Percentiles rank a stretch among this genome's conserved stretches.
Evolutionary conservation across 2,329 filamentous ascomycete species (phyloP).

Genomic region (Monosporascus sp.): DNA sequence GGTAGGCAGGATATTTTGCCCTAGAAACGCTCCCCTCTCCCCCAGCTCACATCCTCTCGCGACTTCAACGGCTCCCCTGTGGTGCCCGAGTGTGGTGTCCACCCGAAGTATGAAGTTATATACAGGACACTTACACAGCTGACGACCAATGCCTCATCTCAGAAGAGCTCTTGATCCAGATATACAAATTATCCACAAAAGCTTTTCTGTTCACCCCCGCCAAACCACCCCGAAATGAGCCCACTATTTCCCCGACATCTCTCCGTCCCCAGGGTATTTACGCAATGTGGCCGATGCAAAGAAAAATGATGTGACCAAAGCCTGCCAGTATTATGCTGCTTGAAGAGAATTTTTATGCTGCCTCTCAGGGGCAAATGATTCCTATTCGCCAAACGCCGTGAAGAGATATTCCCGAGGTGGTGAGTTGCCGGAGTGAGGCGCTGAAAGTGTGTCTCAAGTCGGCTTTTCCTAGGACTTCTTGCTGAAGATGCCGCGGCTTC

Average conservation of each 20-base stretch:
- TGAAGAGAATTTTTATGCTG: constrained; percentile 3
- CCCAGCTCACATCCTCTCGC: no score
- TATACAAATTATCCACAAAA: not conserved
- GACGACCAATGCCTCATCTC: not conserved
- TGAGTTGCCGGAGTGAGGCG: constrained; percentile 6
- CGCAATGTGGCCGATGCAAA: not conserved
- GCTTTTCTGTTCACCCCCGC: not conserved
- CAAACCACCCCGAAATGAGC: not conserved
- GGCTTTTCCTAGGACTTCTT: constrained; percentile 35
- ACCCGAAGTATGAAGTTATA: not conserved
- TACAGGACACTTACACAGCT: not conserved
- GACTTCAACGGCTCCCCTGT: no score
- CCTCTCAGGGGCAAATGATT: constrained; percentile 3
- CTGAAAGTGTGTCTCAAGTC: constrained; percentile 1
- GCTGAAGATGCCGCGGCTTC: constrained; percentile 68
- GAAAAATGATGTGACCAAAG: not conserved
- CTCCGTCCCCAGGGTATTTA: not conserved
- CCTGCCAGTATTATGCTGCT: not conserved
- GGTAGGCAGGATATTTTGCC: no score
- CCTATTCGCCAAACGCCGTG: constrained; percentile 1
- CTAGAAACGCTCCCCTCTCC: no score
- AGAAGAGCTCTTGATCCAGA: not conserved
- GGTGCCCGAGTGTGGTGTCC: not conserved
- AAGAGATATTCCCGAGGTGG: constrained; percentile 4
- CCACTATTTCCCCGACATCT: not conserved